Base-by-base conservation (phyloP, 1,139 yeast species). In the Eremothecium coryli region DNA sequence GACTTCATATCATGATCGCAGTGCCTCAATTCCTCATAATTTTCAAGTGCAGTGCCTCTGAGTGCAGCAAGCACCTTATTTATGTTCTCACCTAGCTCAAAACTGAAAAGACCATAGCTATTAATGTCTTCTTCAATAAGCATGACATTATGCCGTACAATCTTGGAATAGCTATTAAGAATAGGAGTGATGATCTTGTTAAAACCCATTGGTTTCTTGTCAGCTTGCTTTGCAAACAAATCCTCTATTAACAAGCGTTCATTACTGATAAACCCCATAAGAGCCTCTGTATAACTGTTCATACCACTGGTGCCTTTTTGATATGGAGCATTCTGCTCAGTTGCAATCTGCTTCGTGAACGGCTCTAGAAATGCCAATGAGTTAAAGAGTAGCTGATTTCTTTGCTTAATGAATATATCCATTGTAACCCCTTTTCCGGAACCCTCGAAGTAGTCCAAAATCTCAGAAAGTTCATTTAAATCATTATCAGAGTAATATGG, bases 241-340 rank as follows among this genome's bases (percentile, higher is more conserved):
- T 68, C 68, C 36, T 65, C 54, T 2, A 72, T 44, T 11, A 73
- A 52, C 4, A 65, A 64, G 29, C 58, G 49, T 42, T 74, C 79
- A 22, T 66, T 66, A n/a, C 65, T 62, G 30, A 78, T 54, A 30
- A 69, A 65, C 5, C 67, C 66, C 24, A 66, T 52, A 9, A 78
- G 50, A 2, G 77, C 77, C 23, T 66, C 70, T 6, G 73, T 68
- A 50, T 75, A 81, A 28, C 60, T 57, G 23, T 62, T 62, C 29
- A 82, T 69, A 4, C 84, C 81, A 49, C 71, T 75, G 31, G 71
- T 64, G 2, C 82, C 82, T 48, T 68, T 71, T 46, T 78, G 82
- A 50, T 76, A 68, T 1, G 68, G 80, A 56, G 48, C 69, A 55
- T 52, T 59, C 26, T 62, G 58, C 18, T 70, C 51, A 26, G 56